Percentiles rank a stretch among this genome's conserved stretches.
Evolutionary conservation across 2,329 filamentous ascomycete species (phyloP).

Genomic region (Alternaria viburni): DNA sequence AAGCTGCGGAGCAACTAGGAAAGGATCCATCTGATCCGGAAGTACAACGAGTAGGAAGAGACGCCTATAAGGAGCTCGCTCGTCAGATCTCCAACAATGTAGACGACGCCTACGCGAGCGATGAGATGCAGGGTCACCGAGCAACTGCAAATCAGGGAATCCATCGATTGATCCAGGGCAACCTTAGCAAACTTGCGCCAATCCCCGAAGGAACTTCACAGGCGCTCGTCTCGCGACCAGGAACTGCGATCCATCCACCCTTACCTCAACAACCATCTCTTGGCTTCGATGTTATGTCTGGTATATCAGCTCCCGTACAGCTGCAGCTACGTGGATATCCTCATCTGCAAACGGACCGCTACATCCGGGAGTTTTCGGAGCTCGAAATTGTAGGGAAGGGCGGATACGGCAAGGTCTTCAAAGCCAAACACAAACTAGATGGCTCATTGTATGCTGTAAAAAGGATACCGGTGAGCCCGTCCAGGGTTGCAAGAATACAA

Average conservation of each 20-base stretch:
- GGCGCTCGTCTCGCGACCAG: conserved; percentile 28
- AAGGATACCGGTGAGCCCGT: conserved; percentile 64
- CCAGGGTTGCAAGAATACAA: conserved; percentile 59
- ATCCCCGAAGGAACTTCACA: conserved; percentile 29
- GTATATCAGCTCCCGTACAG: conserved; percentile 19
- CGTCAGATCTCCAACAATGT: conserved; percentile 48
- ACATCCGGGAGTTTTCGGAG: conserved; percentile 42
- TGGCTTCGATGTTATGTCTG: conserved; percentile 20
- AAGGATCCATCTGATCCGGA: conserved; percentile 43
- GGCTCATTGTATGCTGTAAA: conserved; percentile 69
- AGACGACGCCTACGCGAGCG: conserved; percentile 47
- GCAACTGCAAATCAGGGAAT: conserved; percentile 49
- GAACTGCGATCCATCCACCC: conserved; percentile 6
- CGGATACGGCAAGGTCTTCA: conserved; percentile 70
- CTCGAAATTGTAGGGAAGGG: conserved; percentile 66
- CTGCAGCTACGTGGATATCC: conserved; percentile 36
- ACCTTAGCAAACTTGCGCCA: conserved; percentile 30
- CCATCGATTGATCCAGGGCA: conserved; percentile 33
- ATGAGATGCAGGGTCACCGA: conserved; percentile 45
- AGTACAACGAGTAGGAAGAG: conserved; percentile 44
- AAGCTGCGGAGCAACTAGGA: conserved; percentile 48
- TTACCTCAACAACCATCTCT: conserved; percentile 18
- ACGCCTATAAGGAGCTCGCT: conserved; percentile 49
- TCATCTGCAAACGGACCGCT: conserved; percentile 41
- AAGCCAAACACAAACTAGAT: conserved; percentile 67